A percentile compares a stretch with the other conserved stretches of the same genome.
phyloP scores from a whole-genome alignment of 2,329 filamentous ascomycete species.

The Aphanoascus verrucosus region DNA sequence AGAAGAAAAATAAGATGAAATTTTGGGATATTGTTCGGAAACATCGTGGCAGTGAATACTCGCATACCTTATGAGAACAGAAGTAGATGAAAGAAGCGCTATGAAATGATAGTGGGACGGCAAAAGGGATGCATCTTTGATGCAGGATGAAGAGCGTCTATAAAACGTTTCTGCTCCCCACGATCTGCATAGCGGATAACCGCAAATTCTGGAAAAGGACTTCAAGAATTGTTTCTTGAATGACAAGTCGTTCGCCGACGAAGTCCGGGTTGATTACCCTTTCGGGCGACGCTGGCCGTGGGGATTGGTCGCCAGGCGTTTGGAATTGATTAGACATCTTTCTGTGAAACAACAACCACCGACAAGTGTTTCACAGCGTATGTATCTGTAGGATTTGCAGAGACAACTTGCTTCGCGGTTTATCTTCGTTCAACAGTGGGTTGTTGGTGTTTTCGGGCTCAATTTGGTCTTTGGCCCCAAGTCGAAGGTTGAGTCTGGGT shows the following conservation, averaged over 20 bases:
- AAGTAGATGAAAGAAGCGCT: background rate
- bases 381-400: background rate
- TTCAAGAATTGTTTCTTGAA: background rate
- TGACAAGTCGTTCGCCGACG: background rate
- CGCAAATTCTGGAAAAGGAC: background rate
- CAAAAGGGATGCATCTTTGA: background rate
- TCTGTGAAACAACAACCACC: background rate
- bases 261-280: background rate
- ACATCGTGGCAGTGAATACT: background rate
- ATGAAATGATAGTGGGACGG: background rate
- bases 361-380: background rate
- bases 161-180: background rate
- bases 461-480: too few species aligned
- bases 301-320: background rate
- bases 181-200: too few species aligned
- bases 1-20: slow-evolving; percentile 2
- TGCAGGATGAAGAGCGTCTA: background rate
- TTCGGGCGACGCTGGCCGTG: background rate
- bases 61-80: background rate
- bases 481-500: too few species aligned
- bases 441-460: too few species aligned
- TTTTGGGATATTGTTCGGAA: background rate
- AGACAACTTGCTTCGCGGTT: too few species aligned
- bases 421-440: too few species aligned
- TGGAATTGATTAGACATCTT: background rate